Evolutionary conservation across 2,329 filamentous ascomycete genomes (phyloP), one percentile per base, ranked within the genome.

Genomic region (Hypoxylon sp.): DNA sequence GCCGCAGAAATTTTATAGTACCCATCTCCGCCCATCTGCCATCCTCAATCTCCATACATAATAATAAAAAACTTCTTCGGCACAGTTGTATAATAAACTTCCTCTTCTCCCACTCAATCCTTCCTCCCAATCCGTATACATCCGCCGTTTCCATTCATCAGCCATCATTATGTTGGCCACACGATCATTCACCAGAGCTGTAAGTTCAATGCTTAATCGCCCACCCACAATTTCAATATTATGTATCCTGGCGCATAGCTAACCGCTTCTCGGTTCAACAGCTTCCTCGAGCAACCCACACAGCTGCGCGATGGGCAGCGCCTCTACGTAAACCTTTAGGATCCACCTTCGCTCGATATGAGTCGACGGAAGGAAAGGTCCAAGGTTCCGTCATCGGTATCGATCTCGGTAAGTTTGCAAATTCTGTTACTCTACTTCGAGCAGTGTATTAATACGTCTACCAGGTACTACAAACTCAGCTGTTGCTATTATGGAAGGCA

Each of bases 361-460:
- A 92, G 82, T 91, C 90, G 43, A 91, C 92, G 74, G 90, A 92
- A 73, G 89, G 88, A 77, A 98, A 98, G 89, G 93, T 98, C 68
- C 93, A 95, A 85, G 96, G 96, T 79, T 85, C 93, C 78, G 95
- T 98, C 82, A 98, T 98, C 79, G 96, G 96, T 91, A 98, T 98
- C 81, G 95, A 98, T 88, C 85, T 98, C 79, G 95, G 95, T 91
- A 87, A 79, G 89, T 84, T 28, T 25, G 3, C 28, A 21, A 28
- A 50, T 17, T 36, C 11, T 5, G 19, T n/a, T 46, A 30, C 58
- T 48, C 30, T 63, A 43, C 57, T 30, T 25, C 3, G 41, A 19
- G 13, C 28, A 10, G 13, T 45, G 43, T 57, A 34, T 41, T 73
- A 56, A 73, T 52, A 36, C 50, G 21, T 61, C 41, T 25, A 34